Percentiles rank a stretch among this genome's conserved stretches.
Conservation (phyloP, 23 red algal species). For the Gracilaria gracilis region DNA sequence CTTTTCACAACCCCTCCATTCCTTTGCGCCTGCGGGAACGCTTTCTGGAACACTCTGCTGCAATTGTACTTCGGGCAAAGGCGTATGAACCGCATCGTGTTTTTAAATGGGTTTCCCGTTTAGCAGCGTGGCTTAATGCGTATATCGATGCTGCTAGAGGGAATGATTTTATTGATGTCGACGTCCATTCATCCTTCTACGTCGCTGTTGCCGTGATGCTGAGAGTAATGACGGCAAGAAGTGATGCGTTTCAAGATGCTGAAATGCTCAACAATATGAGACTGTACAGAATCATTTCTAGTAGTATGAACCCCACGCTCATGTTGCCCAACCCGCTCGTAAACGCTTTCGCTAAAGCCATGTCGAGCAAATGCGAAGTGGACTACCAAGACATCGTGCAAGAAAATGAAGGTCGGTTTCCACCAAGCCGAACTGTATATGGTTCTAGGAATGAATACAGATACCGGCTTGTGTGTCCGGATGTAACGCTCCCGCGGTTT, state of each 20-base stretch:
- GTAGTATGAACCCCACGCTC: background rate
- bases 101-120: slow-evolving; percentile 8
- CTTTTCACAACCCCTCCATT: slow-evolving; percentile 19
- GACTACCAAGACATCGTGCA: slow-evolving; percentile 22
- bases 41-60: slow-evolving; percentile 46
- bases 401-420: background rate
- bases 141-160: slow-evolving; percentile 31
- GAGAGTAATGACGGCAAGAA: background rate
- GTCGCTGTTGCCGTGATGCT: slow-evolving; percentile 17
- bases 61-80: slow-evolving; percentile 23
- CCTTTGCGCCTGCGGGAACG: slow-evolving; percentile 1
- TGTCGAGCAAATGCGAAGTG: background rate
- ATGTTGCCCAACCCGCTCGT: slow-evolving; percentile 20
- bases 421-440: background rate
- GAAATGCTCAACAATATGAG: slow-evolving; percentile 22
- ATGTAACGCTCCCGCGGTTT: slow-evolving; percentile 29
- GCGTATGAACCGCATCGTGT: background rate
- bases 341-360: background rate
- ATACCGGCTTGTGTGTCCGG: slow-evolving; percentile 5
- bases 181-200: slow-evolving; percentile 23
- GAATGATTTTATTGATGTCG: slow-evolving; percentile 10
- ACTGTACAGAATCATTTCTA: slow-evolving; percentile 30
- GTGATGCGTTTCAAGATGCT: background rate
- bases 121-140: slow-evolving; percentile 52
- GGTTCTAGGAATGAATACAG: background rate